A percentile compares a stretch with the other conserved stretches of the same genome.
These are phyloP conservation scores for Aschersonia sp. DNA, from an alignment of 2,329 filamentous ascomycete species.

Conservation along the genomic window DNA sequence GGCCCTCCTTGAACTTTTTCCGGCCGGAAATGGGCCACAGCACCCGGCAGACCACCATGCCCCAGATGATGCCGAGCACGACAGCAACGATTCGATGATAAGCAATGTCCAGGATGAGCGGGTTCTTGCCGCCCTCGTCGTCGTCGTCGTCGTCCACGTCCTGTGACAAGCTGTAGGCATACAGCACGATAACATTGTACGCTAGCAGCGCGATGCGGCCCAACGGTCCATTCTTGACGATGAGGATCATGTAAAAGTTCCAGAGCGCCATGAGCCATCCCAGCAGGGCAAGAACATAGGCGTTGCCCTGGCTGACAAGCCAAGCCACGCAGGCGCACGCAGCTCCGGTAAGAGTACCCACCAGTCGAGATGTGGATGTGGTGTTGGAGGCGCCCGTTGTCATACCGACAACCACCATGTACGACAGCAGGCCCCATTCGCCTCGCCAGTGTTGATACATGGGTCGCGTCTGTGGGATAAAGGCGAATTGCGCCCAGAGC, in stretches of 20 bases:
- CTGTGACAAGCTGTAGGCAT: conserved; percentile 79
- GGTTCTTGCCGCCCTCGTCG: conserved; percentile 72
- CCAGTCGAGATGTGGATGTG: conserved; percentile 72
- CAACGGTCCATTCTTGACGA: conserved; percentile 71
- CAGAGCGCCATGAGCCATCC: conserved; percentile 70
- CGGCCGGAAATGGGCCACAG: conserved; percentile 92
- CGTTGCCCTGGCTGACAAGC: conserved; percentile 61
- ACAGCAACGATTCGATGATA: conserved; percentile 80
- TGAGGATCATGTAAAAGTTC: conserved; percentile 84
- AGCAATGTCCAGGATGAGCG: conserved; percentile 76
- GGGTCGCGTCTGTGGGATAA: conserved; percentile 62
- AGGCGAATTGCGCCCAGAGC: conserved; percentile 79
- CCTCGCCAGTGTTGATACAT: conserved; percentile 80
- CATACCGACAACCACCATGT: conserved; percentile 98
- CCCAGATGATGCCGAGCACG: conserved; percentile 78
- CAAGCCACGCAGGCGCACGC: conserved; percentile 62
- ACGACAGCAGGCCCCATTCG: conserved; percentile 91
- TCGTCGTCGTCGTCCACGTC: conserved; percentile 70
- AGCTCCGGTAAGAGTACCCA: conserved; percentile 75
- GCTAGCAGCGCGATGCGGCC: conserved; percentile 88
- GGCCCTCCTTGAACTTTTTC: conserved; percentile 73
- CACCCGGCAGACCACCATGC: conserved; percentile 72
- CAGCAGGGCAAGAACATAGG: conserved; percentile 59
- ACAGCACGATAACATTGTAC: conserved; percentile 89
- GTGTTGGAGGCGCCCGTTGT: conserved; percentile 94